Evolutionary conservation across 768 basidiomycete genomes (phyloP), one percentile per base, ranked within the genome.

Genomic region (Tulasnella sp.): DNA sequence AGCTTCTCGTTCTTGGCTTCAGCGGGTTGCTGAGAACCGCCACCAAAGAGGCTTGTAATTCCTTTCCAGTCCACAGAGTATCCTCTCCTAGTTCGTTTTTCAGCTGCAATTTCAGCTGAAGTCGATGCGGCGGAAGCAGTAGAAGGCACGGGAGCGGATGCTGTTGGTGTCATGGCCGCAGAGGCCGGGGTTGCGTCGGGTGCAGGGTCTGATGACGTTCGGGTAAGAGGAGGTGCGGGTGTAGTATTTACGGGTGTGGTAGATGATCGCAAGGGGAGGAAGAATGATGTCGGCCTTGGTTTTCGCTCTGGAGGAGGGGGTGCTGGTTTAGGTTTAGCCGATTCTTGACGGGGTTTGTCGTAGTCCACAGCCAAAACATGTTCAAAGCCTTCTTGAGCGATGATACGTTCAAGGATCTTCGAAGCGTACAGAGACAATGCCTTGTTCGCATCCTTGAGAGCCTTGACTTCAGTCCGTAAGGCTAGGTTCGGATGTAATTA

Each of bases 381-480:
- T 65, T 98, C 93, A 67, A 93, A 96, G 20, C 91, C 91, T 66
- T 95, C 92, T 65, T 92, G 84, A 1, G 84, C 76, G 59, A 96
- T 93, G 62, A 98, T 95, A 39, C 92, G 79, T 69, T 98, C 93
- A 60, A 98, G 86, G 58, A 98, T 98, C 72, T 96, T 98, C 40
- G 88, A 90, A 3, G 92, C 90, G 61, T 98, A 98, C 34, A 96
- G 67, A 15, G 89, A 89, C 10, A 98, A 70, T 1, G 92, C 92
- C 64, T 93, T 93, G 71, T 95, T 96, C 37, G 89, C 89, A 63
- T 95, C 92, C 63, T 83, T 86, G 65, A 98, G 76, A 27, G 79
- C 81, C 65, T 93, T 93, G 63, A 95, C 81, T 65, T 98, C 93
- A 9, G 69, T 75, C 31, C 82, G 74, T 47, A 98, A 66, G n/a